Conservation (phyloP, 352 stramenopile genomes). For the Phytopythium montanum region DNA sequence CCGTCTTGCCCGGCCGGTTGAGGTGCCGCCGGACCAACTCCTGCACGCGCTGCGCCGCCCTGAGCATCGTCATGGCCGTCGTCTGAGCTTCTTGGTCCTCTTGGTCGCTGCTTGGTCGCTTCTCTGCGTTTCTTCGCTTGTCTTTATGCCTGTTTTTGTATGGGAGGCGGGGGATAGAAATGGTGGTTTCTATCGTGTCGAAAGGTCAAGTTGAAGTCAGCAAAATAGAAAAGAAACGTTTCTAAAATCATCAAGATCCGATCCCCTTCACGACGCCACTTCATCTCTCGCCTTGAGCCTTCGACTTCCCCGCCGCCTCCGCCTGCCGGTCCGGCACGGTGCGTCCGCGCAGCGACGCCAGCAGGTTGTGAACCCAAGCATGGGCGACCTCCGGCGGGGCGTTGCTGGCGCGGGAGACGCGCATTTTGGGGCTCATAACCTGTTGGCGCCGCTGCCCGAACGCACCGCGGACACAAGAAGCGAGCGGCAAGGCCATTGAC, state of each 20-base stretch:
- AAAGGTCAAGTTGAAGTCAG: too few relatives aligned
- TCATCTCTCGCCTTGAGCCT: not conserved
- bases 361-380: not conserved
- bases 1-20: constrained; percentile 13
- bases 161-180: not conserved
- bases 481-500: too few relatives aligned
- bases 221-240: too few relatives aligned
- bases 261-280: too few relatives aligned
- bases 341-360: not conserved
- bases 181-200: not conserved
- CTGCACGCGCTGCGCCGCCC: not conserved
- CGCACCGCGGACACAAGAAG: not conserved
- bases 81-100: not conserved
- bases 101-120: not conserved
- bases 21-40: constrained; percentile 2
- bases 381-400: not conserved
- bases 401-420: not conserved
- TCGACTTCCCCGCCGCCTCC: not conserved
- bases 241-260: too few relatives aligned
- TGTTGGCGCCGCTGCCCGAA: not conserved
- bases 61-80: constrained; percentile 1
- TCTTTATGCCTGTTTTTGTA: not conserved
- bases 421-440: not conserved
- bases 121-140: not conserved
- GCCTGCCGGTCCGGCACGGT: not conserved